These are phyloP conservation scores for Solanum megistacrolobum DNA, from an alignment of 257 asterid genomes.

Conservation along the genomic window DNA sequence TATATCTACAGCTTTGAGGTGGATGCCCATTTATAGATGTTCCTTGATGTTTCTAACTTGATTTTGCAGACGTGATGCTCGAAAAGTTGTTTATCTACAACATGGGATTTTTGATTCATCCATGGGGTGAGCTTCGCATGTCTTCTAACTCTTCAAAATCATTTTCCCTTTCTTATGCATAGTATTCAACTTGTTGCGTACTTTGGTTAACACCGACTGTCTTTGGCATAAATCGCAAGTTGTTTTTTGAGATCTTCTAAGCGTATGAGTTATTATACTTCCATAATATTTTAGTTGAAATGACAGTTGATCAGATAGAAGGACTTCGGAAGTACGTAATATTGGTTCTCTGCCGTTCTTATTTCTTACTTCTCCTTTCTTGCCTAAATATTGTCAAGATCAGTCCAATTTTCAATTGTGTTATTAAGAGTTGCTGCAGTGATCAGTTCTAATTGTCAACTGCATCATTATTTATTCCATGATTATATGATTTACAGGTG, in stretches of 20 bases:
- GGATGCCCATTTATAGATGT: not conserved
- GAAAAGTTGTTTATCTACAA: slow-evolving; percentile 86
- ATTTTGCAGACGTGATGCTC: slow-evolving; percentile 70
- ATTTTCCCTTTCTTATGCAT: not conserved
- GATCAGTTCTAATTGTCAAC: not conserved
- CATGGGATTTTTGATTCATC: slow-evolving; percentile 97
- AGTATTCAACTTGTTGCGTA: not conserved
- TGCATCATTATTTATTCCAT: not conserved
- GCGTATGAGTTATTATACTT: not conserved
- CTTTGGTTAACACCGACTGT: not conserved
- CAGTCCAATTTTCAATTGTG: not conserved
- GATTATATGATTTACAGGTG: slow-evolving; percentile 46
- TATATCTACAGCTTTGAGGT: not conserved
- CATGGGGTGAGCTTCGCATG: slow-evolving; percentile 69
- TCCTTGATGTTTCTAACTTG: slow-evolving; percentile 12
- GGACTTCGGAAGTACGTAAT: not conserved
- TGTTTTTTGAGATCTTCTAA: not conserved
- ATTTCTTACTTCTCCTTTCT: not conserved
- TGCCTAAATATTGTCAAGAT: not conserved
- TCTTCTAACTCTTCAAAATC: not conserved
- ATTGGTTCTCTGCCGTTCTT: not conserved
- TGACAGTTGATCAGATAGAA: not conserved
- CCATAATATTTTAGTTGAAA: not conserved
- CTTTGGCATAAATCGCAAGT: not conserved
- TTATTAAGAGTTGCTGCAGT: not conserved